phyloP scores from a whole-genome alignment of 2,329 filamentous ascomycete species.

The Penicillium sp. region DNA sequence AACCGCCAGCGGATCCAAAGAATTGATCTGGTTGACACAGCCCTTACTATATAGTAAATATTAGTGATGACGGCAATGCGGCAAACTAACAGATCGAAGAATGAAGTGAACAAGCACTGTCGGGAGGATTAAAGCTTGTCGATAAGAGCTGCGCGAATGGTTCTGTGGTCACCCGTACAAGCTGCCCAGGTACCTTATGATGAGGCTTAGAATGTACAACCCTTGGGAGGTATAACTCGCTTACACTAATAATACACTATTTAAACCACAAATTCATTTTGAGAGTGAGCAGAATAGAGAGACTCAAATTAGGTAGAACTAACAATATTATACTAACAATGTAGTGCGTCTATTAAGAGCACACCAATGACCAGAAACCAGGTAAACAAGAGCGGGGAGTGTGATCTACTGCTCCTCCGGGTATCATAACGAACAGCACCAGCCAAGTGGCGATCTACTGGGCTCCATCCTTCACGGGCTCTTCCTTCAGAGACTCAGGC shows the following conservation, averaged over 20 bases:
- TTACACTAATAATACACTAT: neutral
- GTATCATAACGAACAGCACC: conserved; percentile 25
- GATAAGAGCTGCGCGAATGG: conserved; percentile 24
- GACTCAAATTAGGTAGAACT: neutral
- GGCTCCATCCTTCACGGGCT: conserved; percentile 15
- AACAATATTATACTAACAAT: conserved; percentile 1
- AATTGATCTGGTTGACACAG: neutral
- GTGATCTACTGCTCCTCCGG: conserved; percentile 18
- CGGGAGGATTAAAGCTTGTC: conserved; percentile 11
- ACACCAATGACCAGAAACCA: conserved; percentile 8
- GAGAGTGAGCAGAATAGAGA: neutral
- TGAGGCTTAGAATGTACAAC: no score
- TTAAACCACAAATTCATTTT: neutral
- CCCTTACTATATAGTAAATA: neutral
- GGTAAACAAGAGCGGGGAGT: conserved; percentile 19
- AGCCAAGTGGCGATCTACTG: conserved; percentile 13
- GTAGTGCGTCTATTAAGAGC: neutral
- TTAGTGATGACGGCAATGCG: neutral
- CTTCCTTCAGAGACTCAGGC: conserved; percentile 16
- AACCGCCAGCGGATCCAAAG: conserved; percentile 8
- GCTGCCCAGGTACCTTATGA: neutral
- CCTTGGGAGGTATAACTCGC: no score
- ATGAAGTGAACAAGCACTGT: neutral
- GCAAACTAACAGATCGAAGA: neutral
- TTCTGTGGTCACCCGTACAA: conserved; percentile 13